Base-by-base conservation (phyloP, 805 yeast genomes). In the Priceomyces medius region DNA sequence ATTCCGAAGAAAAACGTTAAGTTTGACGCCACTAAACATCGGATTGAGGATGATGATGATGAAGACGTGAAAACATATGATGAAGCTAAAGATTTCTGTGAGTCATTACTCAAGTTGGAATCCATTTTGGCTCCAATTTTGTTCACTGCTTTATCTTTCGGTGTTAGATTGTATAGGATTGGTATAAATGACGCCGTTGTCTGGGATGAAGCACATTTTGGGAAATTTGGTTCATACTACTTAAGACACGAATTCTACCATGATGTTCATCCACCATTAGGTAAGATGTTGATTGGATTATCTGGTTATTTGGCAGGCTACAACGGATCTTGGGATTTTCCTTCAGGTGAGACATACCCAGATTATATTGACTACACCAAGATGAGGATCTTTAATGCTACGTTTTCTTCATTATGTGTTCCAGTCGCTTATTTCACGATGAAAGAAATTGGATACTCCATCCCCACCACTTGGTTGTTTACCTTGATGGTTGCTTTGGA, bases 121-220 rank as follows among this genome's bases (percentile, higher is more conserved):
- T 66, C 73, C 42, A 65, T 69, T 44, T 47, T 74, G 37, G 82
- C 81, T 34, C 77, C 89, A n/a, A 51, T 84, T 3, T 54, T 81
- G 17, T 74, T 90, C 56, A 89, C 97, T 0, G 44, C 75, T 2
- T 48, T 83, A 14, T 81, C 93, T 7, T 85, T 90, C 53, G 76
- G 74, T 45, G 75, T 81, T 6, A 73, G 93, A 53, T 70, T 82
- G 46, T 74, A 81, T 53, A 72, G 75, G 37, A 80, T 86, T 38
- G 80, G 77, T 17, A 63, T 65, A 23, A 74, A 80, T 43, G 61
- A 76, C 38, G 73, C 71, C 41, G 91, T 86, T 36, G 83, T 85
- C 7, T 86, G 95, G 95, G 95, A 86, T 66, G 95, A 86, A 61
- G 93, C 95, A 4, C 95, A 86, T 69, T 86, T 86, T 59, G 95